Conservation (phyloP, 2,329 filamentous ascomycete species). For the Emydomyces testavorans region DNA sequence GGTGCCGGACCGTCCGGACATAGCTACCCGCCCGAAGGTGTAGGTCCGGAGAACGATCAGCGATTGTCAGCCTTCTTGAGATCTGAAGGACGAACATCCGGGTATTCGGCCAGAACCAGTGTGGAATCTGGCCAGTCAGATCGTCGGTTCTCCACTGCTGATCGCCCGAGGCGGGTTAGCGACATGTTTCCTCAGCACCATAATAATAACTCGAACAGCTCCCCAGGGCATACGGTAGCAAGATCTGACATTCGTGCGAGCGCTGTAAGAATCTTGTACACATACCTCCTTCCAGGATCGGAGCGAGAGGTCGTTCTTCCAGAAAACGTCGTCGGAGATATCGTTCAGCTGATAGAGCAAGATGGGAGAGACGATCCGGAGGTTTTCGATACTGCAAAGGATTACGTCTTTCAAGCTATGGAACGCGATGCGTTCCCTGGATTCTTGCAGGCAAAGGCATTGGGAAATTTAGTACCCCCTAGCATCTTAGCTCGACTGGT, state of each 20-base stretch:
- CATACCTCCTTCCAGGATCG: slow-evolving; percentile 84
- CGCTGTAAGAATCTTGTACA: slow-evolving; percentile 98
- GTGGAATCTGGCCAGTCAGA: slow-evolving; percentile 37
- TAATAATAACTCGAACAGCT: slow-evolving; percentile 37
- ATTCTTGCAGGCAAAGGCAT: slow-evolving; percentile 84
- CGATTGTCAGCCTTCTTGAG: slow-evolving; percentile 85
- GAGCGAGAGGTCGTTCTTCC: slow-evolving; percentile 94
- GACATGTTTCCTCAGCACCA: slow-evolving; percentile 53
- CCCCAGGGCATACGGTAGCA: slow-evolving; percentile 71
- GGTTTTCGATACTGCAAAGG: slow-evolving; percentile 93
- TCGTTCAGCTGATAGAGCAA: slow-evolving; percentile 80
- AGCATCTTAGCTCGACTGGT: slow-evolving; percentile 79
- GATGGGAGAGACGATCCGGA: slow-evolving; percentile 90
- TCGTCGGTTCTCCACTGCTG: slow-evolving; percentile 31
- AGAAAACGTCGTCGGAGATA: slow-evolving; percentile 71
- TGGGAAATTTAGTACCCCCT: slow-evolving; percentile 88
- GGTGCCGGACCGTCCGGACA: slow-evolving; percentile 43
- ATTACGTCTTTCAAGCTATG: slow-evolving; percentile 99
- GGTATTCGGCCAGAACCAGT: slow-evolving; percentile 46
- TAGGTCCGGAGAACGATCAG: slow-evolving; percentile 67
- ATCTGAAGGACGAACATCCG: slow-evolving; percentile 39
- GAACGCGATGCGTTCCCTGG: slow-evolving; percentile 98
- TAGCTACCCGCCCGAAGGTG: slow-evolving; percentile 40
- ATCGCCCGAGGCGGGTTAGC: slow-evolving; percentile 43
- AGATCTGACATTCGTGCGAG: slow-evolving; percentile 82